These are phyloP conservation scores for Arthrobotrys sphaeroides DNA, from an alignment of 2,329 filamentous ascomycete species.

Conservation along the genomic window DNA sequence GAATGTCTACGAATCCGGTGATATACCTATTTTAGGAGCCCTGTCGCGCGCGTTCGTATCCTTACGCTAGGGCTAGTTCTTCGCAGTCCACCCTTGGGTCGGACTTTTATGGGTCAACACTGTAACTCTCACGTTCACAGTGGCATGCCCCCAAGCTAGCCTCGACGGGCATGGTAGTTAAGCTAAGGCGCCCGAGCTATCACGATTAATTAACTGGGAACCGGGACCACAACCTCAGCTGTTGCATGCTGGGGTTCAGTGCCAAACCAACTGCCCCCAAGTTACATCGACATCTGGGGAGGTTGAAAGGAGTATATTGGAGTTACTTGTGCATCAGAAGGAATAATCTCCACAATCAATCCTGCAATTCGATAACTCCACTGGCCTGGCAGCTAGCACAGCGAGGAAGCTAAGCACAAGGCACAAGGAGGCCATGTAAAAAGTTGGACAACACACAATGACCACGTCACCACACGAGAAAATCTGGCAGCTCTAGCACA, in stretches of 20 bases:
- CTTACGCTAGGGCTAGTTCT: constrained; percentile 15
- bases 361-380: constrained; percentile 16
- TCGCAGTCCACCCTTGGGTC: constrained; percentile 5
- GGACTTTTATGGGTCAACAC: constrained; percentile 26
- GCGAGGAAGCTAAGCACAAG: too few species aligned
- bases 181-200: constrained; percentile 46
- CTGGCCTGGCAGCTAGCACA: constrained; percentile 51
- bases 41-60: constrained; percentile 27
- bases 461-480: constrained; percentile 38
- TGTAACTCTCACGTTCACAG: constrained; percentile 16
- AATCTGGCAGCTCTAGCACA: constrained; percentile 8
- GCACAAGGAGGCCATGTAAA: constrained; percentile 38
- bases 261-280: constrained; percentile 20
- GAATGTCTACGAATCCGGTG: constrained; percentile 41
- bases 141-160: constrained; percentile 7
- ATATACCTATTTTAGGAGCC: constrained; percentile 34
- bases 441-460: constrained; percentile 41
- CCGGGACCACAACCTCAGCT: neutral
- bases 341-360: constrained; percentile 13
- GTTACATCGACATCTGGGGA: constrained; percentile 4
- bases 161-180: neutral
- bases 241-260: constrained; percentile 29
- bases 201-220: constrained; percentile 12
- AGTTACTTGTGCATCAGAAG: neutral
- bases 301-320: neutral